Conservation (phyloP, 2,329 filamentous ascomycete species). For the Penicillium sp. region DNA sequence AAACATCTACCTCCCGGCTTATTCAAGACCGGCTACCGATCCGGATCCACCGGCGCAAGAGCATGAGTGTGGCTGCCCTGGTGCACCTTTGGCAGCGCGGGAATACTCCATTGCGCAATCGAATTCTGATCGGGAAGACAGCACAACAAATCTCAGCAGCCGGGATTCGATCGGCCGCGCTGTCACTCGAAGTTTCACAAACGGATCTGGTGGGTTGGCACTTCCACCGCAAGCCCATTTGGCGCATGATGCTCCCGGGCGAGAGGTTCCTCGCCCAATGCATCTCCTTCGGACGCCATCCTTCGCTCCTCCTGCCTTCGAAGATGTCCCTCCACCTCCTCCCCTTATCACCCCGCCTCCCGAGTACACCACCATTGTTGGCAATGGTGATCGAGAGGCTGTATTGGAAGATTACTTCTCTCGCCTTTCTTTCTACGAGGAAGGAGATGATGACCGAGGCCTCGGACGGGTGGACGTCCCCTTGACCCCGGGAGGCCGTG, state of each 20-base stretch:
- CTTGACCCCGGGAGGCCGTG: slow-evolving; percentile 62
- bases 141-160: slow-evolving; percentile 19
- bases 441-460: slow-evolving; percentile 56
- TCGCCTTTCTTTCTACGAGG: slow-evolving; percentile 65
- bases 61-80: slow-evolving; percentile 67
- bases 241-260: slow-evolving; percentile 46
- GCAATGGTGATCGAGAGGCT: slow-evolving; percentile 63
- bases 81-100: slow-evolving; percentile 53
- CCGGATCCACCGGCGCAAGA: slow-evolving; percentile 54
- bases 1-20: slow-evolving; percentile 82
- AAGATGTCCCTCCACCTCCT: slow-evolving; percentile 75
- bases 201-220: slow-evolving; percentile 42
- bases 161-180: slow-evolving; percentile 20
- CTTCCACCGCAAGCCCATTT: slow-evolving; percentile 53
- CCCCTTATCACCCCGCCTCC: slow-evolving; percentile 78
- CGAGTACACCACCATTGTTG: slow-evolving; percentile 77
- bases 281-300: slow-evolving; percentile 81
- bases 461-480: slow-evolving; percentile 56
- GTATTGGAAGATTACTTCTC: slow-evolving; percentile 84
- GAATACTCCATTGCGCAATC: slow-evolving; percentile 18
- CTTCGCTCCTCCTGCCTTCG: slow-evolving; percentile 84
- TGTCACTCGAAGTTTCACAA: slow-evolving; percentile 40
- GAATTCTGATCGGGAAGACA: slow-evolving; percentile 32
- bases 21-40: slow-evolving; percentile 59
- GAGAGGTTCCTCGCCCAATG: slow-evolving; percentile 65